Conservation (phyloP, 108 stramenopile genomes). For the Conticribra guillardii region DNA sequence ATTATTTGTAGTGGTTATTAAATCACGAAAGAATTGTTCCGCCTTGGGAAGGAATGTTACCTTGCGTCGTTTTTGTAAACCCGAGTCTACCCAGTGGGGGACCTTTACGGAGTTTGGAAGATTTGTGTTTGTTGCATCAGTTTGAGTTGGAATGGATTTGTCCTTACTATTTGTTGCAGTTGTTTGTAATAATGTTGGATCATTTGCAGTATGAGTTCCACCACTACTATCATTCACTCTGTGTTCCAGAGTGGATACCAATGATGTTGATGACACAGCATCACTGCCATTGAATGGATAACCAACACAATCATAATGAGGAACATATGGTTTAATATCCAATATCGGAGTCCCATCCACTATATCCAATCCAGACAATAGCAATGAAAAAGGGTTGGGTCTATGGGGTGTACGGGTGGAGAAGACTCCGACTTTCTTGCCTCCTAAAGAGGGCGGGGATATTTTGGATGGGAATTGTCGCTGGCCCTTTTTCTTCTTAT, state of each 20-base stretch:
- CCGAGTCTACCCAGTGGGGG: constrained; percentile 76
- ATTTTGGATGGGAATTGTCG: constrained; percentile 80
- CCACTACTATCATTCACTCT: neutral
- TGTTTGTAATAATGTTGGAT: neutral
- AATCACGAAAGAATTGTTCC: constrained; percentile 37
- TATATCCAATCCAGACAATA: constrained; percentile 87
- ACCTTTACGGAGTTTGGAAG: constrained; percentile 28
- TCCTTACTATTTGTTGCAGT: no score
- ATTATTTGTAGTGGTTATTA: constrained; percentile 29
- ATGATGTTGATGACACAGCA: neutral
- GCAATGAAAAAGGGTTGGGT: constrained; percentile 86
- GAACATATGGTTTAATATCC: constrained; percentile 93
- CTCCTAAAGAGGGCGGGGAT: constrained; percentile 83
- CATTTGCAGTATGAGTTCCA: neutral
- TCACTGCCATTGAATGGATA: neutral
- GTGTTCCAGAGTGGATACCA: neutral
- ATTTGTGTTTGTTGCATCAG: neutral
- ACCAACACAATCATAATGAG: constrained; percentile 80
- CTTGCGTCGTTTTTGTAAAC: constrained; percentile 62
- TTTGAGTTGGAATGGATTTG: no score
- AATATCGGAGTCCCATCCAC: constrained; percentile 95
- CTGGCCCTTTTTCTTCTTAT: constrained; percentile 8
- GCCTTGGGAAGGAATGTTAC: constrained; percentile 58
- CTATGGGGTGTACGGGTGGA: constrained; percentile 97
- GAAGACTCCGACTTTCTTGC: constrained; percentile 92